These are phyloP conservation scores for Aspergillus sclerotialis DNA, from an alignment of 2,329 filamentous ascomycete genomes.

Conservation along the genomic window DNA sequence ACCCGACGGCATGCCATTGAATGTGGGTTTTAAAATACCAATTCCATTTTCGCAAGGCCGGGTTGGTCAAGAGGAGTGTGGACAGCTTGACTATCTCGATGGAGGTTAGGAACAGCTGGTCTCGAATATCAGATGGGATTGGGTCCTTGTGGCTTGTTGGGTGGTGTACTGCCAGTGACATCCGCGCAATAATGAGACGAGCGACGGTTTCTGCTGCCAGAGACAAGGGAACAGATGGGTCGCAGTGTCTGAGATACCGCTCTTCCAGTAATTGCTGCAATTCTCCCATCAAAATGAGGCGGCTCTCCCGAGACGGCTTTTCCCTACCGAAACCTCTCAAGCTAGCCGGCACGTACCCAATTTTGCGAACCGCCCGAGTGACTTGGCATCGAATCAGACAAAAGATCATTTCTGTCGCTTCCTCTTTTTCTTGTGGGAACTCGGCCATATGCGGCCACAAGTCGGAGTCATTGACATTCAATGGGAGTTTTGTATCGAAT, in stretches of 20 bases:
- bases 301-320: background rate
- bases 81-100: constrained; percentile 66
- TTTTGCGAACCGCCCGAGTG: constrained; percentile 27
- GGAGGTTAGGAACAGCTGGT: constrained; percentile 56
- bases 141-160: constrained; percentile 3
- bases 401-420: constrained; percentile 46
- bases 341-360: constrained; percentile 21
- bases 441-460: constrained; percentile 39
- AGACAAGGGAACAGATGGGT: constrained; percentile 6
- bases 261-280: constrained; percentile 9
- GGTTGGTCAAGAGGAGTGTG: constrained; percentile 55
- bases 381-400: constrained; percentile 45
- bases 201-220: constrained; percentile 7
- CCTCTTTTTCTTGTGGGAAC: constrained; percentile 37
- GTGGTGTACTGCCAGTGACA: constrained; percentile 12
- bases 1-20: constrained; percentile 58
- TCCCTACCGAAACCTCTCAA: background rate
- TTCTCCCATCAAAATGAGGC: constrained; percentile 5
- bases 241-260: constrained; percentile 12
- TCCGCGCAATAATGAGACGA: constrained; percentile 9
- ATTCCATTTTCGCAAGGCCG: constrained; percentile 50
- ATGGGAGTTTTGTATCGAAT: constrained; percentile 39
- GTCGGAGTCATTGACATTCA: constrained; percentile 46
- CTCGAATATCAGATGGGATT: background rate
- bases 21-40: constrained; percentile 57